Base-by-base conservation (phyloP, 2,329 filamentous ascomycete species). In the Microcyclospora pomicola region DNA sequence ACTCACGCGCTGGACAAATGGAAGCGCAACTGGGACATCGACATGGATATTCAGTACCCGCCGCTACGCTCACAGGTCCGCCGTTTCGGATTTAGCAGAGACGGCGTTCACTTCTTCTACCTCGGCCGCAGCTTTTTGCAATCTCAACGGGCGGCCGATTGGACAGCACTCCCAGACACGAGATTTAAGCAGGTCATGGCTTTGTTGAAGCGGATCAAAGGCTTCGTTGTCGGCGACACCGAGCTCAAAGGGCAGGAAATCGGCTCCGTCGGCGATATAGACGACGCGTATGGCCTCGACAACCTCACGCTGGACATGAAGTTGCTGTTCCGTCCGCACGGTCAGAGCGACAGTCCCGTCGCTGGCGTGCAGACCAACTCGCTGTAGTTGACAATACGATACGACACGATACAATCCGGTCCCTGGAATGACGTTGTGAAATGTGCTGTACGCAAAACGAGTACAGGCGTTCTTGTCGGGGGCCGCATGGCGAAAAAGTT, bases 31-130 rank as follows among this genome's bases (percentile, higher is more conserved):
- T 84, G 80, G 80, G 80, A 84, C 53, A 60, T 66, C 40, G 81
- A 85, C 49, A 77, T 82, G 64, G 65, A 69, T 10, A 61, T 71
- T 29, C 80, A 85, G 52, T 84, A 82, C 43, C 73, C 76, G 6
- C 72, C 62, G 15, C 52, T 56, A 5, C 62, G 61, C n/a, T 53
- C 63, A 5, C 64, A 64, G n/a, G 71, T 70, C 35, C 66, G 68
- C 34, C 73, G 79, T 12, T 70, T 77, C 46, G 80, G 80, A 0
- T 83, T 83, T 56, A 82, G 75, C 38, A 65, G 78, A 35, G 80
- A 84, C 49, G 79, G 72, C 2, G 72, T 82, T 11, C 78, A 82
- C 49, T 84, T 79, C 55, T 84, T 78, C 61, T 84, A 75, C 68
- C 66, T 84, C 31, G 79, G 76, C 12, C 78, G 72, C 43, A 71